Conservation (phyloP, 331 rosid genomes). For the Spiraea crenata region DNA sequence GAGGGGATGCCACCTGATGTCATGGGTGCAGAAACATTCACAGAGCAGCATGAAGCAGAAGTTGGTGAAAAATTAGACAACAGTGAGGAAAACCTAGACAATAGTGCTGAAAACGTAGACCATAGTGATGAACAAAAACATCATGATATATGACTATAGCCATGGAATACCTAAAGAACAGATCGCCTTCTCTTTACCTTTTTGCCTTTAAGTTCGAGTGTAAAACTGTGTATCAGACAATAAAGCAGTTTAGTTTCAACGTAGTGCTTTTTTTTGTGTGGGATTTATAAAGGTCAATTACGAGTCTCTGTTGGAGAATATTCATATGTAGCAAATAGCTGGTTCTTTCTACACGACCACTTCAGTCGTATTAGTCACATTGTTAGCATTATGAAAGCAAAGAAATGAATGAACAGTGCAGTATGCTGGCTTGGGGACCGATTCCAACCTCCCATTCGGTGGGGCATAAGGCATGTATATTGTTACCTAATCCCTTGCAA, state of each 20-base stretch:
- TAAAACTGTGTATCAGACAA: slow-evolving; percentile 51
- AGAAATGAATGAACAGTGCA: too few species aligned
- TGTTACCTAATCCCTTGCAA: too few species aligned
- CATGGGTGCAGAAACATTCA: slow-evolving; percentile 33
- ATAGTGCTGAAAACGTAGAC: slow-evolving; percentile 37
- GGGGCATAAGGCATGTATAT: too few species aligned
- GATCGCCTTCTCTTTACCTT: slow-evolving; percentile 27
- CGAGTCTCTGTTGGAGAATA: not conserved
- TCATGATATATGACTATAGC: slow-evolving; percentile 33
- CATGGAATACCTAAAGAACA: slow-evolving; percentile 40
- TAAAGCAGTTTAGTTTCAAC: slow-evolving; percentile 33
- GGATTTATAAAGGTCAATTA: not conserved
- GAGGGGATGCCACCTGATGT: slow-evolving; percentile 33
- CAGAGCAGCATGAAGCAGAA: slow-evolving; percentile 48
- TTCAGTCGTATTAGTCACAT: too few species aligned
- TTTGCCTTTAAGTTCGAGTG: slow-evolving; percentile 38
- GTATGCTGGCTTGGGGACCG: too few species aligned
- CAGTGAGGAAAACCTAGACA: slow-evolving; percentile 32
- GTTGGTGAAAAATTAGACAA: slow-evolving; percentile 39
- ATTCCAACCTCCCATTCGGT: too few species aligned
- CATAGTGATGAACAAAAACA: slow-evolving; percentile 47
- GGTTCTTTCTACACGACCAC: too few species aligned
- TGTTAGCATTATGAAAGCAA: too few species aligned
- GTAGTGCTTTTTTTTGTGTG: slow-evolving; percentile 8
- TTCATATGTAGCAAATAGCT: too few species aligned